Evolutionary conservation across 257 asterid species (phyloP).

Genomic region (Knoxia roxburghii): DNA sequence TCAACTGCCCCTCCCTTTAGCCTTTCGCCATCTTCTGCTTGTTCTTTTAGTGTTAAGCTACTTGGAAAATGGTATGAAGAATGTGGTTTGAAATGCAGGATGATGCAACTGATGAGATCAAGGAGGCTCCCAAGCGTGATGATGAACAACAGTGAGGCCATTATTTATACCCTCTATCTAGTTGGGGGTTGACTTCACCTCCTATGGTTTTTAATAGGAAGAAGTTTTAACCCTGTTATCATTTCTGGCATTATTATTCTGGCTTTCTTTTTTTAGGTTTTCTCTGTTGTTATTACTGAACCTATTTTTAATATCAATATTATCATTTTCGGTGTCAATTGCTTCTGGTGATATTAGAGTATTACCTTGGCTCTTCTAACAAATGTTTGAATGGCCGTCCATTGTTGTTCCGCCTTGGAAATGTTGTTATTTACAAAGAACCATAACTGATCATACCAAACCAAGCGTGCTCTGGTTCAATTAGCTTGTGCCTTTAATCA

Average conservation of each 20-base stretch:
- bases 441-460: too few relatives aligned
- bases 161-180: background rate
- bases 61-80: background rate
- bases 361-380: too few relatives aligned
- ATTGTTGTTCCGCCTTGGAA: too few relatives aligned
- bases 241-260: background rate
- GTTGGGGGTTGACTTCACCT: conserved; percentile 13
- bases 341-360: background rate
- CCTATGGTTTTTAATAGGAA: conserved; percentile 27
- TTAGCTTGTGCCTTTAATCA: too few relatives aligned
- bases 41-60: background rate
- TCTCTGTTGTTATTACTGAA: conserved; percentile 6
- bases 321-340: background rate
- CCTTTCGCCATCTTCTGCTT: background rate
- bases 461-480: too few relatives aligned
- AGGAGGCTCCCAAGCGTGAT: conserved; percentile 61
- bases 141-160: conserved; percentile 33
- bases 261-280: conserved; percentile 15
- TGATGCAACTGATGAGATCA: conserved; percentile 68
- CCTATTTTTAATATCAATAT: conserved; percentile 10
- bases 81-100: conserved; percentile 35
- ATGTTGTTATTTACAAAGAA: too few relatives aligned
- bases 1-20: background rate
- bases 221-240: conserved; percentile 18
- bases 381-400: too few relatives aligned